phyloP scores from a whole-genome alignment of 257 asterid species.

The Petunia secreta region DNA sequence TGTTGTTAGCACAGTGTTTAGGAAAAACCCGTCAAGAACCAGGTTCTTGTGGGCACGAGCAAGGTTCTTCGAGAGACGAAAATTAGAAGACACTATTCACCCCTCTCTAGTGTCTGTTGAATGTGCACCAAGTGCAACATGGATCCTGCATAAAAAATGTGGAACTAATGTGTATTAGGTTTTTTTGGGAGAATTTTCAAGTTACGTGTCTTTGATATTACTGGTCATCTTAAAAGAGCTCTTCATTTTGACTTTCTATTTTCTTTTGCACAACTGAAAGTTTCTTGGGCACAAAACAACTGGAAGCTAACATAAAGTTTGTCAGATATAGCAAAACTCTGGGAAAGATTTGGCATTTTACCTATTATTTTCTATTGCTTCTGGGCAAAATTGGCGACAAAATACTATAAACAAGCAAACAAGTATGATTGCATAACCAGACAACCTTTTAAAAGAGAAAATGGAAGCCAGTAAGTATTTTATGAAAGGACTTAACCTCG shows the following conservation, averaged over 20 bases:
- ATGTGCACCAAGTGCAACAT: too few species aligned
- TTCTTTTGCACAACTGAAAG: neutral
- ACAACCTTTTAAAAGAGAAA: neutral
- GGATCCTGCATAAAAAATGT: conserved; percentile 18
- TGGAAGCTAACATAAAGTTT: too few species aligned
- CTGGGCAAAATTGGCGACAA: neutral
- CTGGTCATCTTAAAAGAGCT: neutral
- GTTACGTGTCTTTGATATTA: neutral
- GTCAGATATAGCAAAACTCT: too few species aligned
- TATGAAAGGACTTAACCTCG: neutral
- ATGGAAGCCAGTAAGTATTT: conserved; percentile 11
- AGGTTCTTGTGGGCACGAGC: too few species aligned
- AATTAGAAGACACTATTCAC: too few species aligned
- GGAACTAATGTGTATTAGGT: neutral
- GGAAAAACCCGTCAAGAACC: too few species aligned
- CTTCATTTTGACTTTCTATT: neutral
- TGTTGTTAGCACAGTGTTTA: too few species aligned
- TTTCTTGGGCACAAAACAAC: too few species aligned
- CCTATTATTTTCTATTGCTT: neutral
- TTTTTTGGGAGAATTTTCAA: conserved; percentile 14
- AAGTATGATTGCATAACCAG: neutral
- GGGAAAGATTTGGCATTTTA: neutral
- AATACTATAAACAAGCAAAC: neutral
- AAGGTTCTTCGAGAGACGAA: too few species aligned
- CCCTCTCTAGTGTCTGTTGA: too few species aligned